Evolutionary conservation across 106 monocot genomes (phyloP).

Genomic region (Apostasia ramifera): DNA sequence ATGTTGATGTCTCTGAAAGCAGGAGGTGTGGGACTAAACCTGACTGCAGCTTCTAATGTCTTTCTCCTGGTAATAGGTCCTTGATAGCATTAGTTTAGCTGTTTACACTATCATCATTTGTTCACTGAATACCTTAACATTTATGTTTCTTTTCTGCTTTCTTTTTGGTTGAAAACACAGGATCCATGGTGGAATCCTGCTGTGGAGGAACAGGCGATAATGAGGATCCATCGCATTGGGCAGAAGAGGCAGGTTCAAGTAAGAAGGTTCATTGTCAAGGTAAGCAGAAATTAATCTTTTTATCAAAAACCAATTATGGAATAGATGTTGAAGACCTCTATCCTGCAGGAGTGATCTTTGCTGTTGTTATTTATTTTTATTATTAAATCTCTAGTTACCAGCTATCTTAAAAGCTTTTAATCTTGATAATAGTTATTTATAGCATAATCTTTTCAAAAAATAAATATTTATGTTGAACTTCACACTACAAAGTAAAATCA

Average conservation of each 20-base stretch:
- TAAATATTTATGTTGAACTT: not conserved
- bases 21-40: slow-evolving; percentile 92
- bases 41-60: slow-evolving; percentile 85
- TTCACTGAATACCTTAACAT: not conserved
- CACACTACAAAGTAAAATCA: not conserved
- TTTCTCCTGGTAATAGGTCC: slow-evolving; percentile 59
- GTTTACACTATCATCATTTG: not conserved
- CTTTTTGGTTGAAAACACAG: slow-evolving; percentile 17
- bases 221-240: slow-evolving; percentile 86
- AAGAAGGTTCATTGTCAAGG: slow-evolving; percentile 84
- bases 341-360: too few relatives aligned
- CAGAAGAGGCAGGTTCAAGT: slow-evolving; percentile 76
- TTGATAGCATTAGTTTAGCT: not conserved
- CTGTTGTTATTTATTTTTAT: too few relatives aligned
- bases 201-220: slow-evolving; percentile 94
- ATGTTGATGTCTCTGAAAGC: slow-evolving; percentile 86
- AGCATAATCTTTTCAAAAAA: too few relatives aligned
- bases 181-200: slow-evolving; percentile 99
- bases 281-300: slow-evolving; percentile 10
- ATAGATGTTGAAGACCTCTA: too few relatives aligned
- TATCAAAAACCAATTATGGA: not conserved
- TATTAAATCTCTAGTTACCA: too few relatives aligned
- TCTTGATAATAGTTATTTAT: too few relatives aligned
- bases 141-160: not conserved
- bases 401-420: too few relatives aligned